Conservation (phyloP, 2,329 filamentous ascomycete genomes). For the Dothistroma septosporum region DNA sequence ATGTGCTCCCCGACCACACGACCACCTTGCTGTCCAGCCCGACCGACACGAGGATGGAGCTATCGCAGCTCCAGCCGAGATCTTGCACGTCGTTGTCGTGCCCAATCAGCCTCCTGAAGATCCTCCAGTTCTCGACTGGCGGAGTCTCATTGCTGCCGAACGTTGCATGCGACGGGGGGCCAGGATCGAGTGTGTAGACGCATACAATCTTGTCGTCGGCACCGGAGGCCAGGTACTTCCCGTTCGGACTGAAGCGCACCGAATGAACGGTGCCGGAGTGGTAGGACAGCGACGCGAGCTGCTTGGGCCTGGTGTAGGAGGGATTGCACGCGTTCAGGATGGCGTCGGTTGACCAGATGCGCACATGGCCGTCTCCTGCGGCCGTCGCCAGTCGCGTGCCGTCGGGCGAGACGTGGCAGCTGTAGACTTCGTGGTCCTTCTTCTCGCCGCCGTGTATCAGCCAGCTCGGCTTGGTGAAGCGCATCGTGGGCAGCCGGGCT, state of each 20-base stretch:
- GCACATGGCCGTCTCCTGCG: conserved; percentile 93
- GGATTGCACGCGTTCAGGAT: conserved; percentile 75
- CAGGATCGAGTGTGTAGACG: conserved; percentile 86
- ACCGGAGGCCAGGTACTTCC: conserved; percentile 90
- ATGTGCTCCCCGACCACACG: conserved; percentile 96
- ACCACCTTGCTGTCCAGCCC: conserved; percentile 97
- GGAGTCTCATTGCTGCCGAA: conserved; percentile 87
- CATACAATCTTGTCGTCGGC: conserved; percentile 99
- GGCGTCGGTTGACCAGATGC: conserved; percentile 95
- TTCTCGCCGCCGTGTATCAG: conserved; percentile 94
- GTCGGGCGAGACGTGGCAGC: conserved; percentile 94
- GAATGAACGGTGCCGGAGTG: conserved; percentile 97
- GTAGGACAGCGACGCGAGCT: conserved; percentile 97
- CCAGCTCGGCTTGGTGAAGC: conserved; percentile 89
- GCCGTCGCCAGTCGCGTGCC: conserved; percentile 87
- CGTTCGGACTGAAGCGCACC: conserved; percentile 92
- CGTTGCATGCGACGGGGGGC: conserved; percentile 68
- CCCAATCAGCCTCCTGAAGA: conserved; percentile 84
- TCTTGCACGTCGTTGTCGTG: conserved; percentile 99
- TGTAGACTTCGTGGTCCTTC: conserved; percentile 98
- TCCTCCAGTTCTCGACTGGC: conserved; percentile 97
- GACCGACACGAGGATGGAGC: conserved; percentile 90
- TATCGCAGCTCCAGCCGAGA: conserved; percentile 93
- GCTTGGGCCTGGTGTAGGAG: conserved; percentile 72
- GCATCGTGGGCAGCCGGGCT: conserved; percentile 35